Evolutionary conservation across 345 rosid species (phyloP), one percentile per base, ranked within the genome.

Genomic region (Leavenworthia alabamica): DNA sequence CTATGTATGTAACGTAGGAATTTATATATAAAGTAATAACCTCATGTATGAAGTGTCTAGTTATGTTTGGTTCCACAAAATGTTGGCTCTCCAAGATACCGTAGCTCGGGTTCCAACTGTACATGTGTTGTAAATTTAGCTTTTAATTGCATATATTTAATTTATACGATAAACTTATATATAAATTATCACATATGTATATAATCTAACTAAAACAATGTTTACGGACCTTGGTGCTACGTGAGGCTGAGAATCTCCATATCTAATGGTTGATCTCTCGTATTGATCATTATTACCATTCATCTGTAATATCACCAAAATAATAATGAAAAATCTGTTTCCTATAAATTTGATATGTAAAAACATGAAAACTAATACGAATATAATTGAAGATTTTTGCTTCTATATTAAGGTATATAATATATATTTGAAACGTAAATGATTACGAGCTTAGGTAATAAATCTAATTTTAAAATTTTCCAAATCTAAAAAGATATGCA

Each of bases 1-100:
- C 10, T 39, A 29, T 36, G 40, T 12, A 5, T 24, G 41, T 1
- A 12, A n/a, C n/a, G n/a, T 29, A 53, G 15, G 40, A 32, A 23
- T 27, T 12, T n/a, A 33, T 28, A 32, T 27, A 59, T 43, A 35
- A 60, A 39, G 29, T 57, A 62, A 15, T 49, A 50, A 81, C 97
- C 97, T 81, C 97, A 40, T 67, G 77, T 57, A 81, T 70, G 67
- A 78, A 78, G 68, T 80, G 86, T 73, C 84, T 80, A 32, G 89
- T 81, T 74, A 78, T 62, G 77, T 54, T 79, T 19, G 81, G 88
- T 65, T 82, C 91, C 48, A 50, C 76, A 80, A 67, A 75, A 60
- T 79, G 77, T 56, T 77, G 97, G 67, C 76, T 66, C 69, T 86
- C 91, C 45, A 73, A 60, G 71, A 73, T 69, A 56, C 79, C 79